Base-by-base conservation (phyloP, 352 stramenopile genomes). In the Elongisporangium senticosum region DNA sequence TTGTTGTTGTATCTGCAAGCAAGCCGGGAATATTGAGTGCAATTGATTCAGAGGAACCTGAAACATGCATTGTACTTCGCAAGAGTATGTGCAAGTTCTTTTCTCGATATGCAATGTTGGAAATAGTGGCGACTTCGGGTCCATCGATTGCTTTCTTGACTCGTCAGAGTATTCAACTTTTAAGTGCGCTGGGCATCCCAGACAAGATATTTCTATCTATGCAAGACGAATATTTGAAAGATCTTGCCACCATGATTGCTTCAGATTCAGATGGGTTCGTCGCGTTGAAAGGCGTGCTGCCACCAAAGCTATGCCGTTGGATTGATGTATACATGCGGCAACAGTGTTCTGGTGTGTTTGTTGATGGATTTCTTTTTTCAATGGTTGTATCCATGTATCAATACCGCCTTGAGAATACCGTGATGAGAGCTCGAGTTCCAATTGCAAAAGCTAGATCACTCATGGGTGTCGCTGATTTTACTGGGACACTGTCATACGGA, bases 391-490 rank as follows among this genome's bases (percentile, higher is more conserved):
- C 74, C 6, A 75, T 90, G 15, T 91, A 90, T 53, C 61, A 82
- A 60, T 93, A 93, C 59, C 74, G 77, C 15, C 63, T 93, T 40
- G 49, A 63, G 1, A 91, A 95, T 23, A 89, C 82, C 0, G 72
- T 91, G 11, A 69, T 90, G 51, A 72, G 83, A 55, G 86, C 86
- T 20, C 75, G 86, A 21, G 89, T 93, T 51, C 80, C 81, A 5
- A 75, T 95, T n/a, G 28, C 67, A 17, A 76, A 91, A 58, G 86
- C 78, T 0, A 67, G 84, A 19, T 82, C 67, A 3, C 65, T 93
- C 21, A 89, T 95, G 77, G 86, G 86, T 3, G 86, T 95, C n/a
- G 74, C 79, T 0, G 86, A 95, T 61, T 91, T 92, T 48, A 91
- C 83, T 1, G 63, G 67, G 0, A 86, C 78, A 7, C 67, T 95